These are phyloP conservation scores for Rhytidhysteron rufulum DNA, from an alignment of 2,329 filamentous ascomycete species.

Conservation along the genomic window DNA sequence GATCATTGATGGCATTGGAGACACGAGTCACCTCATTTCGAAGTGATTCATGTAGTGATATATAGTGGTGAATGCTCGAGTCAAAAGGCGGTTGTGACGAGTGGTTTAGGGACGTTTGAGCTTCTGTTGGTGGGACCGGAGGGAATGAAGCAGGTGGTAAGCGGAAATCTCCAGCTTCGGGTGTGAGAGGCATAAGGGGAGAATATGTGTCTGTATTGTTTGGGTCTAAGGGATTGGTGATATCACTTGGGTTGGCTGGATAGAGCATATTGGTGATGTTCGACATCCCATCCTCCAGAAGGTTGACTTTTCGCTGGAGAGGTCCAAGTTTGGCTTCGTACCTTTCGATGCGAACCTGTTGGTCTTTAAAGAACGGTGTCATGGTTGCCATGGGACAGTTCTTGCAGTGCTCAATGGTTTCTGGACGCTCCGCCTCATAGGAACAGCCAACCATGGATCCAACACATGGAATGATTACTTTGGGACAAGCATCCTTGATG, in stretches of 20 bases:
- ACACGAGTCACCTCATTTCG: slow-evolving; percentile 57
- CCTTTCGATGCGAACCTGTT: slow-evolving; percentile 41
- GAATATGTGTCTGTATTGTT: slow-evolving; percentile 21
- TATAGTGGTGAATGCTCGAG: slow-evolving; percentile 53
- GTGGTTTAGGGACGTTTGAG: slow-evolving; percentile 10
- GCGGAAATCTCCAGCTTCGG: slow-evolving; percentile 27
- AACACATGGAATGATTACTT: slow-evolving; percentile 40
- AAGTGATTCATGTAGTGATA: slow-evolving; percentile 58
- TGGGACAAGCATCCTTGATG: slow-evolving; percentile 39
- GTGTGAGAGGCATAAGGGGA: slow-evolving; percentile 31
- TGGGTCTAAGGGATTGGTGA: slow-evolving; percentile 30
- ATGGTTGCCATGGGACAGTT: slow-evolving; percentile 45
- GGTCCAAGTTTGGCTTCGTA: slow-evolving; percentile 42
- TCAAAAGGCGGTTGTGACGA: slow-evolving; percentile 38
- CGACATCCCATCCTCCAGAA: slow-evolving; percentile 42
- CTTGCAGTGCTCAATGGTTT: slow-evolving; percentile 38
- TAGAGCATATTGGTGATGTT: slow-evolving; percentile 42
- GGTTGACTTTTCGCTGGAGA: slow-evolving; percentile 41
- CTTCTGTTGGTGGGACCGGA: slow-evolving; percentile 19
- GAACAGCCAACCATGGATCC: slow-evolving; percentile 43
- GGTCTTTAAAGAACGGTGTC: slow-evolving; percentile 41
- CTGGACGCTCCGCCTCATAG: slow-evolving; percentile 34
- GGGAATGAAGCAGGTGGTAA: slow-evolving; percentile 32
- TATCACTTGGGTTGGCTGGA: slow-evolving; percentile 24
- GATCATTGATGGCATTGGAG: slow-evolving; percentile 52